These are phyloP conservation scores for Fragilariopsis cylindrus DNA, from an alignment of 108 stramenopile species.

Conservation along the genomic window DNA sequence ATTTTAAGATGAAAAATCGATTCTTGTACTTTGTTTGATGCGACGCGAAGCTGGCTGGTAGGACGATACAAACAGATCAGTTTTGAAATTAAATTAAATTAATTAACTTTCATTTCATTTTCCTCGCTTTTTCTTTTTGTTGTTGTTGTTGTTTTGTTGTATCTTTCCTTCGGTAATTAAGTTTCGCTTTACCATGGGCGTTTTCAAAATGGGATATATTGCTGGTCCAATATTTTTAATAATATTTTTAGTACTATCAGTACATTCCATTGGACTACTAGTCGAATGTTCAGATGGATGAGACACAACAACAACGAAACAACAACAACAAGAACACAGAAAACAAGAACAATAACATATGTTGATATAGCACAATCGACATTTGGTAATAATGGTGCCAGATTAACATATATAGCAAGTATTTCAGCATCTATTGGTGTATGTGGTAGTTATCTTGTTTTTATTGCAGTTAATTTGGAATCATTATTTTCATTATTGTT, in stretches of 20 bases:
- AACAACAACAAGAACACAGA: background rate
- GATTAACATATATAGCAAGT: slow-evolving; percentile 15
- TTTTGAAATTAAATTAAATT: too few relatives aligned
- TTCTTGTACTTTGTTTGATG: too few relatives aligned
- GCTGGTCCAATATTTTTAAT: slow-evolving; percentile 24
- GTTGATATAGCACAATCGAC: slow-evolving; percentile 33
- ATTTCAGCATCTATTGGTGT: slow-evolving; percentile 40
- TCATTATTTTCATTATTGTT: background rate
- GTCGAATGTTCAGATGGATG: background rate
- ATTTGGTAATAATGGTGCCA: slow-evolving; percentile 34
- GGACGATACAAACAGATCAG: too few relatives aligned
- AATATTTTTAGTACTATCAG: slow-evolving; percentile 19
- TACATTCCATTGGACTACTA: slow-evolving; percentile 28
- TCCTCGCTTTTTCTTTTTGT: too few relatives aligned
- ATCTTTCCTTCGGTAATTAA: too few relatives aligned
- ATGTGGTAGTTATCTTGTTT: slow-evolving; percentile 38
- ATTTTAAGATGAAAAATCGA: too few relatives aligned
- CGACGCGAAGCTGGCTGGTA: too few relatives aligned
- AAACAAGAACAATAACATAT: slow-evolving; percentile 15
- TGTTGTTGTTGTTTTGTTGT: too few relatives aligned
- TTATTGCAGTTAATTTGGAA: slow-evolving; percentile 33
- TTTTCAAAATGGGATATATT: slow-evolving; percentile 33
- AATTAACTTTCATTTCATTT: too few relatives aligned
- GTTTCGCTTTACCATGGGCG: slow-evolving; percentile 40
- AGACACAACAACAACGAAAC: background rate